Base-by-base conservation (phyloP, 1,284 basidiomycete species). In the Thelephora terrestris region DNA sequence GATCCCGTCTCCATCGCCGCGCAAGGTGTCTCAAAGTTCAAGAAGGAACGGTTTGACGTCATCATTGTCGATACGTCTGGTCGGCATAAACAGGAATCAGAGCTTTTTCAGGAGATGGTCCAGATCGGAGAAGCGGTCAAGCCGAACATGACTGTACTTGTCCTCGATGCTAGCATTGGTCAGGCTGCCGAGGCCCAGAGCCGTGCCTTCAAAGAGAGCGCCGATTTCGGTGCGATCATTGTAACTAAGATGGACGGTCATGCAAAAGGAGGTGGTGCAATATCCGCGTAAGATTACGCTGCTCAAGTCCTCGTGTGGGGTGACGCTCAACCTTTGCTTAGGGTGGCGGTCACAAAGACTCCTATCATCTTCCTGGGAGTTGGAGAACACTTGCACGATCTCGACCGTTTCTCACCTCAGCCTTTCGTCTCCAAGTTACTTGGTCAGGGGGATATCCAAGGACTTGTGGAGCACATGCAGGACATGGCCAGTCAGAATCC, bases 201-300 rank as follows among this genome's bases (percentile, higher is more conserved):
- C 63, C 79, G 81, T 36, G 96, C 96, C 1, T 99, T 99, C 78
- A 99, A 99, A 68, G 93, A 98, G 53, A 93, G 89, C 54, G 90
- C 94, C 14, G 84, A 96, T 61, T 99, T 98, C 65, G 96, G 95
- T 57, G 94, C 95, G 1, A 99, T 99, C 58, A 96, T 99, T 55
- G 95, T 99, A 17, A 99, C 96, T 20, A 99, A 99, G 70, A 92
- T 99, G 79, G 96, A 99, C 60, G 96, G 96, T 5, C 96, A 99
- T 63, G 96, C 96, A 1, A 99, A 98, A 65, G 96, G 96, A 56
- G 96, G 96, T 67, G 96, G 96, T 51, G 96, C 96, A 32, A 99
- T 99, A 54, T 99, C 96, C 43, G 95, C 95, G 93, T 94, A 67
- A 55, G 89, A 75, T 29, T 27, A 45, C 20, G 45, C 9, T 42